Evolutionary conservation across 495 filamentous ascomycete genomes (phyloP).

Genomic region (Xylaria telfairii): DNA sequence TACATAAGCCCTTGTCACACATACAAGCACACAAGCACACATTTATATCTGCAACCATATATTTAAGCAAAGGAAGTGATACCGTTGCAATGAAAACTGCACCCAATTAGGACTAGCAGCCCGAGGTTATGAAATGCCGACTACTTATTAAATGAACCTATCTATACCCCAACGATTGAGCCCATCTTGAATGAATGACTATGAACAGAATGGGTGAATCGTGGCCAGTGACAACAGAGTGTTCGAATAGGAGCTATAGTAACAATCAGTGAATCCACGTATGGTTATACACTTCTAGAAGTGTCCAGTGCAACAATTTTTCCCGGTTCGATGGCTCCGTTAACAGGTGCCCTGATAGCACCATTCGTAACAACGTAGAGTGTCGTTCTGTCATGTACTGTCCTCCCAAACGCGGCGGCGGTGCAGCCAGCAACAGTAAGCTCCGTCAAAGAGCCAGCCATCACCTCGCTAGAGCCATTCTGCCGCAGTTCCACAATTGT

Average conservation of each 20-base stretch:
- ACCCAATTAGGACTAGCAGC: no score
- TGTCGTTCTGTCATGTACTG: constrained; percentile 21
- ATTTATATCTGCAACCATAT: neutral
- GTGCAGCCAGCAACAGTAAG: constrained; percentile 35
- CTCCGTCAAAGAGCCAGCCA: constrained; percentile 37
- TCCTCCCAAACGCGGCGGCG: constrained; percentile 40
- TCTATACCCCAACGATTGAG: no score
- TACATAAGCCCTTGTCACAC: no score
- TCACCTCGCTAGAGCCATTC: constrained; percentile 32
- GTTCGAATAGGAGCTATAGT: no score
- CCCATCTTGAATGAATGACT: no score
- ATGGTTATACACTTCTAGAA: no score
- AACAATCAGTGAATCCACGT: no score
- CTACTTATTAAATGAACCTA: no score
- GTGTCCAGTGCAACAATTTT: constrained; percentile 39
- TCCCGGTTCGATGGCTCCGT: constrained; percentile 32
- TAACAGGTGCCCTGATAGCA: constrained; percentile 7
- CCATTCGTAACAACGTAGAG: constrained; percentile 36
- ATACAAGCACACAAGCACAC: neutral
- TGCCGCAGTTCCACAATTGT: constrained; percentile 34
- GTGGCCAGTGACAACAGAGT: no score
- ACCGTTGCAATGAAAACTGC: no score
- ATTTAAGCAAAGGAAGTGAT: neutral
- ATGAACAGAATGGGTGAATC: no score
- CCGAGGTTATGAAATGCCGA: no score